Evolutionary conservation across 441 rosid genomes (phyloP), one percentile per base, ranked within the genome.

Genomic region (Pelargonium fulgidum): DNA sequence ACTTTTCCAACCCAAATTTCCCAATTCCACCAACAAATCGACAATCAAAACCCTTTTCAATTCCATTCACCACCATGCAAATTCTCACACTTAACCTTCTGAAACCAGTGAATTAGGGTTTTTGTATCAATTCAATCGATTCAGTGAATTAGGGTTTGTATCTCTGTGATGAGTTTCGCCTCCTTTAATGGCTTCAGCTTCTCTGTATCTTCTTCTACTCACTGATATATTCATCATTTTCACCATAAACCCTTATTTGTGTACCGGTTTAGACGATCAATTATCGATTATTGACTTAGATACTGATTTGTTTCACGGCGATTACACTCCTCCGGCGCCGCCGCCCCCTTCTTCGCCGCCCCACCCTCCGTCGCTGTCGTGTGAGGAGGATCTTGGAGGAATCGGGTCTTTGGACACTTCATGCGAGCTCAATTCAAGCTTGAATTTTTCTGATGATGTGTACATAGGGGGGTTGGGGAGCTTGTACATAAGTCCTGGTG

Each of bases 401-500:
- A 59, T 81, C 48, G 94, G 94, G 42, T 79, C 91, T 12, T 80
- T 85, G 0, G 79, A 86, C 63, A 81, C 89, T 13, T 67, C 78
- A 22, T 89, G 94, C 72, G 62, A 76, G 82, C 76, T 89, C 33
- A 80, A 78, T 77, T 80, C 87, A 33, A 81, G 80, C 63, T 68
- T 84, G 64, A 66, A 67, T 41, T 81, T 89, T 75, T 36, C 62
- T 2, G 76, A 67, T 20, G 80, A 89, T 66, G 81, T 85, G 65
- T 86, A 85, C 67, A 71, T 86, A 29, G 83, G 75, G 70, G 93
- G 93, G 52, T 75, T 61, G 68, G 93, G 93, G 42, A 82, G 78
- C 58, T 76, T 89, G 9, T 73, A 74, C 19, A 6, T 89, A 10
- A 82, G 79, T 62, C 77, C 85, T 47, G 81, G 80, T 19, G 86